Evolutionary conservation across 176 grass and related monocot genomes (phyloP).

Genomic region (Puccinellia tenuiflora): DNA sequence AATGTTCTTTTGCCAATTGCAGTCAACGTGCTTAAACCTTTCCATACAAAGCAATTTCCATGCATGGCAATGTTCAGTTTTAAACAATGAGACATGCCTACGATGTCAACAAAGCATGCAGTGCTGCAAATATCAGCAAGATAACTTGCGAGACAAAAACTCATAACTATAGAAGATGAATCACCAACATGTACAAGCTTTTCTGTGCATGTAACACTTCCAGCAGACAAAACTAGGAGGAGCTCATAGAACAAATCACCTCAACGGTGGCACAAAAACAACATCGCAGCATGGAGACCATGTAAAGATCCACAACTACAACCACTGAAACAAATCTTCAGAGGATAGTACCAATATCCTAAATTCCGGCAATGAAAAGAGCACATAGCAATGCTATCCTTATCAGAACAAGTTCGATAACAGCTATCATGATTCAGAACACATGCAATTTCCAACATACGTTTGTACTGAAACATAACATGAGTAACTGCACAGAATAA

Average conservation of each 20-base stretch:
- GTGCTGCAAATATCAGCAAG: not conserved
- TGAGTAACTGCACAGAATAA: not conserved
- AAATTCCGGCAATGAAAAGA: not conserved
- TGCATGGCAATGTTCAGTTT: not conserved
- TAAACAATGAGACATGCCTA: not conserved
- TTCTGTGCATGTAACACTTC: not conserved
- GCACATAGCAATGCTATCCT: not conserved
- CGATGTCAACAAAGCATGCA: not conserved
- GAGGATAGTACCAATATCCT: not conserved
- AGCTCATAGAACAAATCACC: not conserved
- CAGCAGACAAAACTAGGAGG: not conserved
- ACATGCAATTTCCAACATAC: not conserved
- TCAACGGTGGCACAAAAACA: not conserved
- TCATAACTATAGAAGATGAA: not conserved
- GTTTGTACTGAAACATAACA: not conserved
- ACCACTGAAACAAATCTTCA: not conserved
- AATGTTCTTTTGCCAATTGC: not conserved
- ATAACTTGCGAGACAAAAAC: not conserved
- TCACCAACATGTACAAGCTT: not conserved
- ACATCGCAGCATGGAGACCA: not conserved
- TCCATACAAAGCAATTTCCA: not conserved
- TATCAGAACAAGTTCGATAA: not conserved
- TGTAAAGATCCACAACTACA: not conserved
- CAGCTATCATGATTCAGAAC: not conserved
- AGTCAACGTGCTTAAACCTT: not conserved